A percentile compares a stretch with the other conserved stretches of the same genome.
These are phyloP conservation scores for Hypoxylon sp. DNA, from an alignment of 2,329 filamentous ascomycete species.

Conservation along the genomic window DNA sequence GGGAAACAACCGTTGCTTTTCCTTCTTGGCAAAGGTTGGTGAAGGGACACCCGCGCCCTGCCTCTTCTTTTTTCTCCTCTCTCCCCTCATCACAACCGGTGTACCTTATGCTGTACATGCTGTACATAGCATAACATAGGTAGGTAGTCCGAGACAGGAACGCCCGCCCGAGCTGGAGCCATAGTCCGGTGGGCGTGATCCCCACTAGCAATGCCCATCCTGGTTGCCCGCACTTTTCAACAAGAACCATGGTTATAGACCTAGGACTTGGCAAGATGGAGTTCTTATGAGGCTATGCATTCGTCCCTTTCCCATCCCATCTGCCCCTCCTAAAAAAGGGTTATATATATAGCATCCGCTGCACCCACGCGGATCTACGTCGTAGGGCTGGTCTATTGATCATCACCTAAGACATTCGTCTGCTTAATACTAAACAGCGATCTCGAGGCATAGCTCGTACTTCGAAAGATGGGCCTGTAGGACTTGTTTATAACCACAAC, in stretches of 20 bases:
- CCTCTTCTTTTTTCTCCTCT: not conserved
- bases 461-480: slow-evolving; percentile 7
- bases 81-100: no score
- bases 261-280: slow-evolving; percentile 24
- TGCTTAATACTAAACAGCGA: slow-evolving; percentile 1
- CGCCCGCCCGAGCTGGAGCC: slow-evolving; percentile 11
- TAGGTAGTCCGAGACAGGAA: slow-evolving; percentile 13
- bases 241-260: slow-evolving; percentile 16
- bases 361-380: slow-evolving; percentile 11
- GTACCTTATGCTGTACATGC: no score
- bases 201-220: slow-evolving; percentile 19
- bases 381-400: slow-evolving; percentile 20
- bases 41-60: no score
- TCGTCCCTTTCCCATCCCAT: slow-evolving; percentile 13
- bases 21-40: no score
- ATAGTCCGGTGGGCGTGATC: slow-evolving; percentile 24
- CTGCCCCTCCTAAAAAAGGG: slow-evolving; percentile 5
- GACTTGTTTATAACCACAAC: not conserved
- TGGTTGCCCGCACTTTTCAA: slow-evolving; percentile 4
- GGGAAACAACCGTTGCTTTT: no score
- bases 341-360: slow-evolving; percentile 30
- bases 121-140: no score
- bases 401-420: slow-evolving; percentile 14
- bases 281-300: slow-evolving; percentile 31
- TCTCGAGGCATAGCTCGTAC: not conserved